Base-by-base conservation (phyloP, 2,329 filamentous ascomycete species). In the Beauveria brongniartii region DNA sequence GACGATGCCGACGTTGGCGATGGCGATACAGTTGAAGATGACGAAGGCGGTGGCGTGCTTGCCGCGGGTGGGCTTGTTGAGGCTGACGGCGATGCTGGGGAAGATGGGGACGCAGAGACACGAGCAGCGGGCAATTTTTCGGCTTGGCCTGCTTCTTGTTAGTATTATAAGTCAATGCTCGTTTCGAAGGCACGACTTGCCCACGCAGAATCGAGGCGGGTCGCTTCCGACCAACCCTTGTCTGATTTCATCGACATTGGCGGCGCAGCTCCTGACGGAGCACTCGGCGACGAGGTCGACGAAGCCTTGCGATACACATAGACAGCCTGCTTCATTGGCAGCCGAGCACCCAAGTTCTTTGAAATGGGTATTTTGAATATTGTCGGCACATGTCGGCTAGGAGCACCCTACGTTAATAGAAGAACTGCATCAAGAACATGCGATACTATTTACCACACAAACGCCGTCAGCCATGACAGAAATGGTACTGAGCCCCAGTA, bases 251-350 rank as follows among this genome's bases (percentile, higher is more conserved):
- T 63, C 64, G 14, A 63, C 55, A 12, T 63, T 65, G 47, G 66
- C 69, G 46, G 63, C 66, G 62, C 70, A 73, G 10, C 57, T 51
- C 14, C 68, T 67, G 34, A 37, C 12, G 40, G 75, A 71, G 61
- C 78, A 80, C 54, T 79, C 76, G 24, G 69, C 66, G 52, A 79
- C 70, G n/a, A 74, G 75, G 59, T 66, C 67, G 30, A 67, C 52
- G 58, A 76, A 76, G 22, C 67, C 67, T 1, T 68, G 58, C 12
- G 72, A 72, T 30, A 63, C 65, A 64, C 79, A 81, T 18, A 80
- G 69, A 63, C 79, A 81, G 18, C 68, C 65, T 22, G 67, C 67
- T 30, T 73, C 67, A 47, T 67, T 65, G 40, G 70, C 70, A 62
- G 64, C 69, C n/a, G 51, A 43, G 46, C 73, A 75, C 10, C 56